Base-by-base conservation (phyloP, 805 yeast species). In the Yarrowia phangngaensis region DNA sequence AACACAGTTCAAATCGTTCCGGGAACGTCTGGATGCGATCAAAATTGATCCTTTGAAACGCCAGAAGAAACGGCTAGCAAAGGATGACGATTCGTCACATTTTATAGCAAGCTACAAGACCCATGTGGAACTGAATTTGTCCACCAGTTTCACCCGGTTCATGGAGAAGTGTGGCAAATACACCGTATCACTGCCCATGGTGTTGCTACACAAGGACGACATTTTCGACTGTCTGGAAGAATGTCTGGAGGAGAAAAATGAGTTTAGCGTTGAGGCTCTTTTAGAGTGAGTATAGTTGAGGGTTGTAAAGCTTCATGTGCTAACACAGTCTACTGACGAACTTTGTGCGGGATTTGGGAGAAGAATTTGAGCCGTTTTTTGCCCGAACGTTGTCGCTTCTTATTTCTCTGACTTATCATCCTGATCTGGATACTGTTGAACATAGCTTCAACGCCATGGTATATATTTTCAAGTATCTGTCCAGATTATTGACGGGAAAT, bases 291-390 rank as follows among this genome's bases (percentile, higher is more conserved):
- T 56, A 14, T 15, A 8, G n/a, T n/a, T n/a, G n/a, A n/a, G n/a
- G n/a, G n/a, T n/a, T n/a, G n/a, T n/a, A n/a, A n/a, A n/a, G n/a
- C n/a, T n/a, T n/a, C n/a, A n/a, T n/a, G n/a, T n/a, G n/a, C 45
- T 36, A 16, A 20, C 28, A 9, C 26, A 60, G 64, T 59, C 66
- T 84, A 8, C 63, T 88, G 17, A 76, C 95, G 0, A 95, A 88
- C 59, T 82, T 92, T 57, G 80, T 88, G 30, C 96, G 86, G 58
- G 98, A 90, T 68, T 68, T 90, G 54, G 97, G 96, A 8, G 82
- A 90, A 2, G 97, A 90, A 56, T 92, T 89, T 60, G 74, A 87
- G 70, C 76, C 75, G 7, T 87, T 69, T 59, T 88, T 86, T 59
- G 67, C 67, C 2, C 61, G 65, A 19, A 66, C 87, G 0, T 65